These are phyloP conservation scores for Arthroderma uncinatum DNA, from an alignment of 2,329 filamentous ascomycete species.

Conservation along the genomic window DNA sequence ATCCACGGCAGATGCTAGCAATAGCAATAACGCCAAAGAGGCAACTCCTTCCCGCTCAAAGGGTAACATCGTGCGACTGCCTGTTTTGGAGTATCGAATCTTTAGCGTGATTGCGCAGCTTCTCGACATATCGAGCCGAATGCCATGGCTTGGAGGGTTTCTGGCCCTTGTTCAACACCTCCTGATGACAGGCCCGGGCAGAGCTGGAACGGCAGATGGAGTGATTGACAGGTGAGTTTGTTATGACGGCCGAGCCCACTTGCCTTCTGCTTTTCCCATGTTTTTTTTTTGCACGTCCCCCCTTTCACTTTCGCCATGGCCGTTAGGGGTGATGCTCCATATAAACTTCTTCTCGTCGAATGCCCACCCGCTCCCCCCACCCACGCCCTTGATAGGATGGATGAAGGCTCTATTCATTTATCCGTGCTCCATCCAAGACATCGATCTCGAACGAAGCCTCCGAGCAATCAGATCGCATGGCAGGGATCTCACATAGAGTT, in stretches of 20 bases:
- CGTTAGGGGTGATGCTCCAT: conserved; percentile 7
- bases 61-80: conserved; percentile 34
- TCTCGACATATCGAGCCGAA: conserved; percentile 62
- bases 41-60: conserved; percentile 19
- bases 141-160: conserved; percentile 79
- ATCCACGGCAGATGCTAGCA: conserved; percentile 10
- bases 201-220: conserved; percentile 61
- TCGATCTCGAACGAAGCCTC: neutral
- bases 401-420: neutral
- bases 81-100: conserved; percentile 64
- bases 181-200: conserved; percentile 61
- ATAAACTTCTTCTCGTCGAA: neutral
- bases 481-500: conserved; percentile 18
- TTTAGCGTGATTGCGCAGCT: conserved; percentile 65
- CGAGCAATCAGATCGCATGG: conserved; percentile 19
- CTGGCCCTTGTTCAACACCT: conserved; percentile 66
- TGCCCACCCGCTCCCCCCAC: neutral
- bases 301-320: conserved; percentile 9
- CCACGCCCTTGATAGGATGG: neutral
- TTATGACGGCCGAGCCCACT: conserved; percentile 6
- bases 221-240: conserved; percentile 78
- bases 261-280: conserved; percentile 11
- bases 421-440: conserved; percentile 3
- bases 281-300: conserved; percentile 4
- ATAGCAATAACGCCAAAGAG: conserved; percentile 10